phyloP scores from a whole-genome alignment of 2,329 filamentous ascomycete genomes.

The Pseudovirgaria hyperparasitica region DNA sequence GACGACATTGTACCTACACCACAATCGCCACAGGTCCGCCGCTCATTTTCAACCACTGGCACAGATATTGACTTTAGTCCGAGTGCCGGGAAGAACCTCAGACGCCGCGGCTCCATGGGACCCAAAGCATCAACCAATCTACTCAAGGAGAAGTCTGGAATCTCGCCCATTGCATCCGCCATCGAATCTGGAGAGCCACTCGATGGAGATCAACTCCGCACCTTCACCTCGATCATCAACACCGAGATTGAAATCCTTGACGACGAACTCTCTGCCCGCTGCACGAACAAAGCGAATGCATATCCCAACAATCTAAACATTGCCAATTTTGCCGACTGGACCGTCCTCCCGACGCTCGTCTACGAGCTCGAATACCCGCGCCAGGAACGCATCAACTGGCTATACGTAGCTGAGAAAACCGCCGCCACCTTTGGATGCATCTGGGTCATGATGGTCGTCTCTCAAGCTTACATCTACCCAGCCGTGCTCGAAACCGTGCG shows the following conservation, averaged over 20 bases:
- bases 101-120: conserved; percentile 21
- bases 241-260: conserved; percentile 52
- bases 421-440: conserved; percentile 59
- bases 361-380: conserved; percentile 71
- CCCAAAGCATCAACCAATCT: conserved; percentile 31
- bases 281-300: conserved; percentile 33
- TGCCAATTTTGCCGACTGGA: conserved; percentile 57
- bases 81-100: conserved; percentile 4
- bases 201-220: conserved; percentile 46
- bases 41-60: conserved; percentile 8
- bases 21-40: conserved; percentile 11
- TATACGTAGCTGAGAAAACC: conserved; percentile 60
- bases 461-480: conserved; percentile 66
- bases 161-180: conserved; percentile 47
- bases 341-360: conserved; percentile 61
- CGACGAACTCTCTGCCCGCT: conserved; percentile 53
- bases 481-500: conserved; percentile 53
- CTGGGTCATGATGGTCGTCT: conserved; percentile 67
- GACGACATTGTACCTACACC: conserved; percentile 38
- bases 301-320: conserved; percentile 61
- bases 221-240: conserved; percentile 53
- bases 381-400: conserved; percentile 57
- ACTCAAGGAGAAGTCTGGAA: conserved; percentile 37
- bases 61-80: conserved; percentile 8
- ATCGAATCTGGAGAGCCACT: conserved; percentile 50